Percentiles rank a stretch among this genome's conserved stretches.
These are phyloP conservation scores for Nothophoma quercina DNA, from an alignment of 2,329 filamentous ascomycete genomes.

Conservation along the genomic window DNA sequence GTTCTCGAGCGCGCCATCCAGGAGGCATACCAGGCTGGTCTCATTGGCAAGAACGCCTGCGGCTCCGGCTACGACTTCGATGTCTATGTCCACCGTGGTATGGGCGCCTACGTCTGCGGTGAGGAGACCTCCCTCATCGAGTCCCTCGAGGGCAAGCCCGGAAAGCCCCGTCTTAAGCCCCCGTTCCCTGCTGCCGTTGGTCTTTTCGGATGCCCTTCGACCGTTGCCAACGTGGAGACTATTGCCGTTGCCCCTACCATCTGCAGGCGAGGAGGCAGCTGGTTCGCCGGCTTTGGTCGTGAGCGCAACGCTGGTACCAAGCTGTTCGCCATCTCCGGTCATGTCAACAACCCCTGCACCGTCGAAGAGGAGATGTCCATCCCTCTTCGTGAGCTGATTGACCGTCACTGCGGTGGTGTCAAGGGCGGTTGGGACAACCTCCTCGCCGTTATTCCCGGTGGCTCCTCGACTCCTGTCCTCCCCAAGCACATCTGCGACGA, in stretches of 20 bases:
- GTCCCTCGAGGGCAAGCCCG: conserved; percentile 96
- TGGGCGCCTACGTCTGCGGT: conserved; percentile 96
- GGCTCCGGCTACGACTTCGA: conserved; percentile 97
- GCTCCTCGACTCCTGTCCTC: conserved; percentile 94
- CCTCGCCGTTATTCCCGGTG: conserved; percentile 91
- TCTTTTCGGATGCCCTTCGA: conserved; percentile 97
- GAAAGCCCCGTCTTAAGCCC: conserved; percentile 98
- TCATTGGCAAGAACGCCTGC: conserved; percentile 98
- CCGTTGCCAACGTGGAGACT: conserved; percentile 98
- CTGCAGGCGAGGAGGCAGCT: conserved; percentile 86
- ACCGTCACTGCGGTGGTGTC: conserved; percentile 97
- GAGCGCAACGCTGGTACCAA: conserved; percentile 98
- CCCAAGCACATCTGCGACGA: conserved; percentile 90
- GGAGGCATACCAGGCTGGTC: conserved; percentile 91
- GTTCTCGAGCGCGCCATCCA: conserved; percentile 95
- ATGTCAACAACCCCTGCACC: conserved; percentile 98
- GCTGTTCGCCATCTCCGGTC: conserved; percentile 96
- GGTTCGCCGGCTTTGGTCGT: conserved; percentile 94
- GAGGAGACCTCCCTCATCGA: conserved; percentile 99
- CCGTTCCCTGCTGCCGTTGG: conserved; percentile 97
- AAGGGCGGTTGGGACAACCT: conserved; percentile 98
- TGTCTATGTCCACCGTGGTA: conserved; percentile 94
- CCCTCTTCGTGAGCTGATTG: conserved; percentile 91
- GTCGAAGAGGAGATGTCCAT: conserved; percentile 99
- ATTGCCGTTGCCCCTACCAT: conserved; percentile 95